Evolutionary conservation across 106 monocot genomes (phyloP).

Genomic region (Acorus gramineus): DNA sequence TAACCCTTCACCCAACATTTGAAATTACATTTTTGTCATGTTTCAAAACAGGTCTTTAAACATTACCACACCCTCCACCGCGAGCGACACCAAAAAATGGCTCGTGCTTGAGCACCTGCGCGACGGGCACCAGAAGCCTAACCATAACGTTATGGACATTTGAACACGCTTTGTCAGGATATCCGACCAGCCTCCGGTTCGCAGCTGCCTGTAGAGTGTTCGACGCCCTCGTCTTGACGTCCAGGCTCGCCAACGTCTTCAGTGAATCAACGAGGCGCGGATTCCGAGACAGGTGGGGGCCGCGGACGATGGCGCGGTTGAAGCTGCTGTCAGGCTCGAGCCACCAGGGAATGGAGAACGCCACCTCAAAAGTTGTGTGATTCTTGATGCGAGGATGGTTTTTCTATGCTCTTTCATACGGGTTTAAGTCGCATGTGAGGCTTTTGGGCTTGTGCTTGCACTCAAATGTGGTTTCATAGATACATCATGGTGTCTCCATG

Average conservation of each 20-base stretch:
- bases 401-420: no score
- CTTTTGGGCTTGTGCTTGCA: no score
- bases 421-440: no score
- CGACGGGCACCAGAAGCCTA: conserved; percentile 64
- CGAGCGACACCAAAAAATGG: conserved; percentile 66
- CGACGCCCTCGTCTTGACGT: conserved; percentile 40
- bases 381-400: no score
- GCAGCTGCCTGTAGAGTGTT: conserved; percentile 37
- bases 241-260: conserved; percentile 14
- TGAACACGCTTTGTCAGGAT: conserved; percentile 50
- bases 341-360: conserved; percentile 68
- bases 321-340: conserved; percentile 45
- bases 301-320: conserved; percentile 70
- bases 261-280: conserved; percentile 38
- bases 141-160: conserved; percentile 59
- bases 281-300: conserved; percentile 1
- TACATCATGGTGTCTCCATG: no score
- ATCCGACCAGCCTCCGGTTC: conserved; percentile 20
- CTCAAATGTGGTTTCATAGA: no score
- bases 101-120: conserved; percentile 75
- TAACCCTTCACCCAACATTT: no score
- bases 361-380: conserved; percentile 38
- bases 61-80: conserved; percentile 38
- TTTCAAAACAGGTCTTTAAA: no score
- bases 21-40: no score